These are phyloP conservation scores for Cytospora paraplurivora DNA, from an alignment of 2,329 filamentous ascomycete species.

Conservation along the genomic window DNA sequence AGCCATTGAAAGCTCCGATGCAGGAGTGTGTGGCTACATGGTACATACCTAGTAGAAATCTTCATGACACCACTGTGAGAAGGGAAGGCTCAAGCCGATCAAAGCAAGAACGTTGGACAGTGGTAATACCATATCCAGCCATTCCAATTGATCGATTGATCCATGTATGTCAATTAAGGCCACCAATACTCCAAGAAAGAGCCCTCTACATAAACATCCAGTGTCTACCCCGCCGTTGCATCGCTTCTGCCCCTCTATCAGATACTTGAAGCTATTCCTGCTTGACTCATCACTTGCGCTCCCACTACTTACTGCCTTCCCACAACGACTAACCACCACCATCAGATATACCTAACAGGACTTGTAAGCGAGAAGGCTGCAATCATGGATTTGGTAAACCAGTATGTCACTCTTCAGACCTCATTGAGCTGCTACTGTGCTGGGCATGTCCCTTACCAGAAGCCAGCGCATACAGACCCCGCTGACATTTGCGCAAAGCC, in stretches of 20 bases:
- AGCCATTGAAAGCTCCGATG: conserved; percentile 41
- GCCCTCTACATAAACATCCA: neutral
- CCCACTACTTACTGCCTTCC: conserved; percentile 11
- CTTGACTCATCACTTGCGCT: conserved; percentile 23
- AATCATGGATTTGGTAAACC: conserved; percentile 57
- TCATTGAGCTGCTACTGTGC: neutral
- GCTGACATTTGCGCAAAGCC: conserved; percentile 55
- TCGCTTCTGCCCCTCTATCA: conserved; percentile 17
- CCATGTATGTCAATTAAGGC: conserved; percentile 6
- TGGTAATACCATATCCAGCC: neutral
- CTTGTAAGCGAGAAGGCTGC: neutral
- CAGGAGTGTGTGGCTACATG: conserved; percentile 42
- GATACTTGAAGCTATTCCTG: conserved; percentile 21
- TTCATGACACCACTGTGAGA: conserved; percentile 16
- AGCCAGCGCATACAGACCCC: conserved; percentile 30
- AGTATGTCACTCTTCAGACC: conserved; percentile 42
- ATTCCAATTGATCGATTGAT: neutral
- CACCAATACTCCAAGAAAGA: neutral
- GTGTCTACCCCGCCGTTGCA: neutral
- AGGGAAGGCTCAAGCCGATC: neutral
- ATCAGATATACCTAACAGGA: neutral
- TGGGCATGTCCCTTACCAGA: conserved; percentile 8
- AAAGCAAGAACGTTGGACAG: neutral
- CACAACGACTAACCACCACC: conserved; percentile 9
- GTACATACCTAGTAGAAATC: conserved; percentile 28